phyloP scores from a whole-genome alignment of 2,329 filamentous ascomycete species.

The Macrophomina tecta region DNA sequence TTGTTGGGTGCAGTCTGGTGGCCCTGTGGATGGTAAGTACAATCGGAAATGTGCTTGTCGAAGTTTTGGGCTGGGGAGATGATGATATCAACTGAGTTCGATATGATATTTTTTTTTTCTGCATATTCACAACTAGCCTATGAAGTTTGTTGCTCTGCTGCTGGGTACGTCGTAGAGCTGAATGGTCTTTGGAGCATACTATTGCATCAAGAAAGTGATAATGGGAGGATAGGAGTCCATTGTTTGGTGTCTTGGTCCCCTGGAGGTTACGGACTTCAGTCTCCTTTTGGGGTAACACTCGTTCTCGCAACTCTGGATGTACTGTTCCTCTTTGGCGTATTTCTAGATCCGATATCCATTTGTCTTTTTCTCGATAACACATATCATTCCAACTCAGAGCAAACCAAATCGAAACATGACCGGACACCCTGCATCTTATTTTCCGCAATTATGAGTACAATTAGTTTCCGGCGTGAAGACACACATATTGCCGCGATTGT shows the following conservation, averaged over 20 bases:
- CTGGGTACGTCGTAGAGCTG: background rate
- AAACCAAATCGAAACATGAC: too few relatives aligned
- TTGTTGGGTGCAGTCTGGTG: slow-evolving; percentile 78
- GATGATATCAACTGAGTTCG: slow-evolving; percentile 8
- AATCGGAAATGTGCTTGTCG: slow-evolving; percentile 78
- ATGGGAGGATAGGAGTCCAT: background rate
- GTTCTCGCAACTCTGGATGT: too few relatives aligned
- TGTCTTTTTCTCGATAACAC: too few relatives aligned
- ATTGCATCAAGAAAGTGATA: background rate
- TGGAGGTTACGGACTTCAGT: background rate
- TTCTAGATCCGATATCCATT: background rate
- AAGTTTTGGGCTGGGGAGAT: slow-evolving; percentile 54
- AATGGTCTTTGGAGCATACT: background rate
- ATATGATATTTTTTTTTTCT: background rate
- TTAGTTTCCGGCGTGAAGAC: too few relatives aligned
- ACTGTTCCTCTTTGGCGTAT: background rate
- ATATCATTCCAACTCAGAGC: too few relatives aligned
- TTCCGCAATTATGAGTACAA: too few relatives aligned
- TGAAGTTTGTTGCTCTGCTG: too few relatives aligned
- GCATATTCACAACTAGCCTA: background rate
- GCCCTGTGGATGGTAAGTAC: slow-evolving; percentile 82
- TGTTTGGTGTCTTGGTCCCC: background rate
- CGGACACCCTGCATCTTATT: too few relatives aligned
- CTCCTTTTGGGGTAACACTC: background rate
- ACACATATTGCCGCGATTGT: too few relatives aligned